A percentile compares a stretch with the other conserved stretches of the same genome.
Evolutionary conservation across 129 eudicot genomes (phyloP).

Genomic region (Erigeron canadensis): DNA sequence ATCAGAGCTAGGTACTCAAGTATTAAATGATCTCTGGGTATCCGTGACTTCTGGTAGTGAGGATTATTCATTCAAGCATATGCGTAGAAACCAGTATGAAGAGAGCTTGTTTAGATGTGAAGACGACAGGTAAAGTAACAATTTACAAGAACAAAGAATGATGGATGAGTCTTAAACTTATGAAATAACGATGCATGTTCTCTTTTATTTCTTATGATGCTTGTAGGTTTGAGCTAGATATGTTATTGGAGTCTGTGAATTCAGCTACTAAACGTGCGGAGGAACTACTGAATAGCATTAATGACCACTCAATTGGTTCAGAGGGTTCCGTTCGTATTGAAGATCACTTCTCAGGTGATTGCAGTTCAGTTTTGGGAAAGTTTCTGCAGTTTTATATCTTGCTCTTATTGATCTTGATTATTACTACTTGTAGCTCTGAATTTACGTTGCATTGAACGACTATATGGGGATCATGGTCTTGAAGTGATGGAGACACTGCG

Average conservation of each 20-base stretch:
- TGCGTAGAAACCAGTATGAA: conserved; percentile 98
- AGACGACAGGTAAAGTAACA: conserved; percentile 80
- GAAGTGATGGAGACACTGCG: conserved; percentile 93
- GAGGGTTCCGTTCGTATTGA: conserved; percentile 67
- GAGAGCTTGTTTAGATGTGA: conserved; percentile 98
- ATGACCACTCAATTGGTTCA: conserved; percentile 40
- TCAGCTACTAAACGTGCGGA: conserved; percentile 82
- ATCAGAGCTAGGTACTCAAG: conserved; percentile 91
- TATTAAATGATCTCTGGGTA: conserved; percentile 93
- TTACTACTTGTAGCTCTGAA: conserved; percentile 56
- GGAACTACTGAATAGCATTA: conserved; percentile 65
- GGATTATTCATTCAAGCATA: conserved; percentile 97
- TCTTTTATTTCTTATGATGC: conserved; percentile 4
- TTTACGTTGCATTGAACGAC: conserved; percentile 93
- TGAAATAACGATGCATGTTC: conserved; percentile 3
- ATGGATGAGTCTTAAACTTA: neutral
- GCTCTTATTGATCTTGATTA: conserved; percentile 1
- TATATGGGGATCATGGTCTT: conserved; percentile 97
- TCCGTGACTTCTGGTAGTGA: conserved; percentile 99
- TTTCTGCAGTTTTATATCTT: conserved; percentile 5
- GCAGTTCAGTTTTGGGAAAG: neutral
- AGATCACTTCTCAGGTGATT: conserved; percentile 78
- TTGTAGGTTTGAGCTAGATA: conserved; percentile 69
- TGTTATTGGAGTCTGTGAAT: conserved; percentile 94
- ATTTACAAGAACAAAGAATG: neutral